phyloP scores from a whole-genome alignment of 2,329 filamentous ascomycete genomes.

The Neofusicoccum sp. region DNA sequence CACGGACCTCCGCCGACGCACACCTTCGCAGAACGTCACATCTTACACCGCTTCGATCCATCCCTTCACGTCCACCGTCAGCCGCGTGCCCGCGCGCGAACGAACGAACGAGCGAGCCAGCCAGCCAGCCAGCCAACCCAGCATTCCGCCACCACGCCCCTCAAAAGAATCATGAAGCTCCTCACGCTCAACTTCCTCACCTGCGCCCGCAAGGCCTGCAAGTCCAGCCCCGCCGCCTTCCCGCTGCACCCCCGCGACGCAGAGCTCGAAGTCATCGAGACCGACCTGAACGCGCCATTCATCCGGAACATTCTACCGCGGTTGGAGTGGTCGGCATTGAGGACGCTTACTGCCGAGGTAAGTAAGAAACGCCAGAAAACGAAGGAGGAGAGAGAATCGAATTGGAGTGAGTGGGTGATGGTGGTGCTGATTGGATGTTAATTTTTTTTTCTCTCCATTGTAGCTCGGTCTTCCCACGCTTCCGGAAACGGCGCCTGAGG shows the following conservation, averaged over 20 bases:
- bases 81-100: no score
- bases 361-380: not conserved
- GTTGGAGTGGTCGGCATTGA: constrained; percentile 82
- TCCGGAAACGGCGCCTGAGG: constrained; percentile 44
- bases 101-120: not conserved
- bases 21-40: not conserved
- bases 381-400: not conserved
- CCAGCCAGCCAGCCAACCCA: not conserved
- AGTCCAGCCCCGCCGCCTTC: constrained; percentile 73
- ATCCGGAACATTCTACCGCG: constrained; percentile 81
- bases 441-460: no score
- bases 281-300: constrained; percentile 77
- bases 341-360: constrained; percentile 74
- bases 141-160: not conserved
- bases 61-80: no score
- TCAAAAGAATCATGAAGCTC: constrained; percentile 69
- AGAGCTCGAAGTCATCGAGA: constrained; percentile 80
- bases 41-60: not conserved
- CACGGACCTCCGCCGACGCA: not conserved
- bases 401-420: not conserved
- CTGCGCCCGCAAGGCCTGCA: constrained; percentile 95
- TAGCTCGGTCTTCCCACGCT: constrained; percentile 78
- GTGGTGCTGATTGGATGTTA: not conserved
- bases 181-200: constrained; percentile 95
- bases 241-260: constrained; percentile 91